Percentiles rank a stretch among this genome's conserved stretches.
phyloP scores from a whole-genome alignment of 2,329 filamentous ascomycete species.

The Hypoxylon rubiginosum region DNA sequence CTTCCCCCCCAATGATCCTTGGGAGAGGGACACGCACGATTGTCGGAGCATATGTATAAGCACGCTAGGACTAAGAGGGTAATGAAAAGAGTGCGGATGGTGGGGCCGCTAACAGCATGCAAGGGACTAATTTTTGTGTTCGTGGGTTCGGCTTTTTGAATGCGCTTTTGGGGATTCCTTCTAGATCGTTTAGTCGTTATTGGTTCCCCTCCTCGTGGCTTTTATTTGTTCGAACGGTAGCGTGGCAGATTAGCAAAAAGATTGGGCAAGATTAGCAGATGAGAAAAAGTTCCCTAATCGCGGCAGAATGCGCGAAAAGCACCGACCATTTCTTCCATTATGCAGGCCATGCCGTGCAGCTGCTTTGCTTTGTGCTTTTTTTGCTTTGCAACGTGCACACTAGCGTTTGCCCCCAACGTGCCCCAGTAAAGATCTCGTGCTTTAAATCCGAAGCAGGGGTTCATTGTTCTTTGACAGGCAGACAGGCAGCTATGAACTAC shows the following conservation, averaged over 20 bases:
- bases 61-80: conserved; percentile 27
- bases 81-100: conserved; percentile 28
- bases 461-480: too few species aligned
- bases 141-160: background rate
- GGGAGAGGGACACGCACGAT: too few species aligned
- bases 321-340: background rate
- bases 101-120: conserved; percentile 34
- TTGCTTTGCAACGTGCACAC: conserved; percentile 6
- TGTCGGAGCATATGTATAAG: background rate
- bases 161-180: background rate
- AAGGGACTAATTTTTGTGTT: conserved; percentile 37
- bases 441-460: background rate
- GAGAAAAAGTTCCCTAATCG: background rate
- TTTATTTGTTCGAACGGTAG: too few species aligned
- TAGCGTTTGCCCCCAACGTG: conserved; percentile 3
- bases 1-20: too few species aligned
- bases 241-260: too few species aligned
- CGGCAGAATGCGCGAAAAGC: background rate
- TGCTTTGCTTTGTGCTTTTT: background rate
- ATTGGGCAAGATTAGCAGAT: too few species aligned
- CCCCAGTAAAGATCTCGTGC: conserved; percentile 19
- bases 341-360: conserved; percentile 7
- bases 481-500: too few species aligned
- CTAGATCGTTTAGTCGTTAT: background rate
- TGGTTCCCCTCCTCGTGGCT: too few species aligned